phyloP scores from a whole-genome alignment of 2,329 filamentous ascomycete genomes.

The Xylaria sp. region DNA sequence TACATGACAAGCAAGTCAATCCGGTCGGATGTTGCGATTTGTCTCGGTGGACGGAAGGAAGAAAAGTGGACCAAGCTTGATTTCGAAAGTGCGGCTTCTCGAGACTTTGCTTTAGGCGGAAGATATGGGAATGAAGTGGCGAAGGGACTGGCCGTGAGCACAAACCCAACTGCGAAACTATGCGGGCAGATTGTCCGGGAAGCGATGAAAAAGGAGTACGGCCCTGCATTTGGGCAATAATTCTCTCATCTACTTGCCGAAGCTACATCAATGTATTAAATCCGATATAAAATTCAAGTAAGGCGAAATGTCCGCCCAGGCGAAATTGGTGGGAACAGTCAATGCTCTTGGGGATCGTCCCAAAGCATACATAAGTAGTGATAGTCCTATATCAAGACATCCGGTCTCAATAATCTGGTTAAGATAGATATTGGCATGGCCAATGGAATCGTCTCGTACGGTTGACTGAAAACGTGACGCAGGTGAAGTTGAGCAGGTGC shows the following conservation, averaged over 20 bases:
- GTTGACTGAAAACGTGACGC: background rate
- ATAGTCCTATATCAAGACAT: background rate
- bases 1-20: slow-evolving; percentile 66
- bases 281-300: background rate
- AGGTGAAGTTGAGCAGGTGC: background rate
- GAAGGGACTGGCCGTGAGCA: slow-evolving; percentile 70
- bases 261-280: background rate
- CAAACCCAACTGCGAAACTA: slow-evolving; percentile 75
- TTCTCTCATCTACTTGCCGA: background rate
- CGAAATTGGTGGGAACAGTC: background rate
- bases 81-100: slow-evolving; percentile 71
- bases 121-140: slow-evolving; percentile 74
- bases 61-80: slow-evolving; percentile 62
- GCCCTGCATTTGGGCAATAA: slow-evolving; percentile 58
- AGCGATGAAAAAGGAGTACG: slow-evolving; percentile 76
- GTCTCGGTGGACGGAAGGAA: slow-evolving; percentile 58
- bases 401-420: background rate
- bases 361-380: background rate
- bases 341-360: slow-evolving; percentile 2
- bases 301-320: background rate
- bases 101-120: slow-evolving; percentile 72
- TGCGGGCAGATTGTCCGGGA: slow-evolving; percentile 76
- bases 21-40: slow-evolving; percentile 51
- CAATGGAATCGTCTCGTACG: background rate
- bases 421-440: background rate